phyloP scores from a whole-genome alignment of 371 early-diverging fungal genomes.

The Mucor irregularis region DNA sequence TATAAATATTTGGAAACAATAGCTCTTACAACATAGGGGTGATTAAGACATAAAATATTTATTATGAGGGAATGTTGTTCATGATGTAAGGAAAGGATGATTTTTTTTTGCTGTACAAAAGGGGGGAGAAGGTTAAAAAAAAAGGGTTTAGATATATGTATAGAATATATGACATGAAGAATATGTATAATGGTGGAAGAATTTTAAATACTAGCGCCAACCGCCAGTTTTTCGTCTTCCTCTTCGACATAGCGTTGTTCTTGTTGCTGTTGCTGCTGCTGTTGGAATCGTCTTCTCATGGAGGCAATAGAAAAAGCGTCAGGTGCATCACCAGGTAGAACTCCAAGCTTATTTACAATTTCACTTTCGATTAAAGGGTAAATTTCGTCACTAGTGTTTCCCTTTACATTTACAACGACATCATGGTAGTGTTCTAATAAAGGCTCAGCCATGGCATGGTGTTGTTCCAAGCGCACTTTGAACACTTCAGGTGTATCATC shows the following conservation, averaged over 20 bases:
- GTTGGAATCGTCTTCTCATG: conserved; percentile 6
- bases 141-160: too few relatives aligned
- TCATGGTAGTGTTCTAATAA: conserved; percentile 79
- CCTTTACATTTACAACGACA: conserved; percentile 68
- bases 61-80: too few relatives aligned
- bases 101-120: too few relatives aligned
- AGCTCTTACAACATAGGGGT: too few relatives aligned
- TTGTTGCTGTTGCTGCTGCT: conserved; percentile 1
- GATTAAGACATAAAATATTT: too few relatives aligned
- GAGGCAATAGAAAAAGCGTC: conserved; percentile 7
- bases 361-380: conserved; percentile 79
- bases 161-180: too few relatives aligned
- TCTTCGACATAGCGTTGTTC: not conserved
- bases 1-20: too few relatives aligned
- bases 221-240: conserved; percentile 7
- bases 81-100: too few relatives aligned
- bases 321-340: conserved; percentile 32
- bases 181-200: not conserved
- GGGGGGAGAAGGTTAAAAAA: too few relatives aligned
- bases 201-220: conserved; percentile 9
- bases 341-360: conserved; percentile 47
- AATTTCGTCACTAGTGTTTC: conserved; percentile 86
- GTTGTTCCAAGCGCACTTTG: conserved; percentile 75
- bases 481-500: conserved; percentile 93
- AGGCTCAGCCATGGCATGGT: conserved; percentile 75